Evolutionary conservation across 495 filamentous ascomycete species (phyloP), one percentile per base, ranked within the genome.

Genomic region (Hypomontagnella monticulosa): DNA sequence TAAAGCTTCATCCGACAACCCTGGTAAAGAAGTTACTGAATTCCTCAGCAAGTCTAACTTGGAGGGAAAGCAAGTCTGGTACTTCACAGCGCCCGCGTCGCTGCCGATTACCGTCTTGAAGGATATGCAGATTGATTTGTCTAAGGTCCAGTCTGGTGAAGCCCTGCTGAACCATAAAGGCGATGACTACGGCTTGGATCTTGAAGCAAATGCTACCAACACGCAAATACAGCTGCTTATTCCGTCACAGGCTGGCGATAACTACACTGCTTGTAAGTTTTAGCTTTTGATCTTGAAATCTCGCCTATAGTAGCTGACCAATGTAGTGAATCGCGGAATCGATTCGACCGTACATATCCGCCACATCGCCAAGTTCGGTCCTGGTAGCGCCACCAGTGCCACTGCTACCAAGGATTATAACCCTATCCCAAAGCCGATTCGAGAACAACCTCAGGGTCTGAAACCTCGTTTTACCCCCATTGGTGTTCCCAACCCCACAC

Each of bases 41-140:
- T 72, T 76, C 36, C 79, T 82, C 55, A 76, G 59, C 49, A 75
- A 78, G n/a, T 71, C 80, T 38, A 78, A 79, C 51, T 37, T 76
- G 6, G 71, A 80, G 30, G 81, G 80, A 67, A 82, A 82, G 70
- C 79, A 83, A 55, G 71, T 83, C 20, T 83, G 80, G 81, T 82
- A 80, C 60, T 83, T 83, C 50, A 83, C 80, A 0, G 76, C 76
- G 9, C 81, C 81, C 1, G 79, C 79, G 10, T 79, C 78, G 12
- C 59, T 83, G 9, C 80, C 80, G 2, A 81, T 83, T 49, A 79
- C 80, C 16, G 78, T 83, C 10, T 62, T 82, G 41, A 76, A 80
- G 63, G 73, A 82, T 57, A 72, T 80, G 27, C 74, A 77, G 44
- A 79, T 83, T 16, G 78, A 77, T 15, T 34, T 81, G 6, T 68